Evolutionary conservation across 257 asterid genomes (phyloP), one percentile per base, ranked within the genome.

Genomic region (Scutellaria baicalensis): DNA sequence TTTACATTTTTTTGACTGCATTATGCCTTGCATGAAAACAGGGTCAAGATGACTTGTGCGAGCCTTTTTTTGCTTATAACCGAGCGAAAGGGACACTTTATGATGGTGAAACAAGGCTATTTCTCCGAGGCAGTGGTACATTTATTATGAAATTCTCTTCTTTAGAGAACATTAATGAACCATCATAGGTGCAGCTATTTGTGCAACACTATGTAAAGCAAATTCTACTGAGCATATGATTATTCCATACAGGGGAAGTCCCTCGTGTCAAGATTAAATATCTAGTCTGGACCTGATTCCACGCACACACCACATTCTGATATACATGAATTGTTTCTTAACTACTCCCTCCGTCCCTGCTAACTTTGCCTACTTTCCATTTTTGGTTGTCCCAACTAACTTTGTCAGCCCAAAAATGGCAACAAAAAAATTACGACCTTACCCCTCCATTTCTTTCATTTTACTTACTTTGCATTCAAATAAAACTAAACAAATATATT

Each of bases 1-100:
- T 57, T 23, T 44, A 40, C 57, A 8, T 12, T 74, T 47, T 42
- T 57, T 59, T 68, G 59, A 66, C 75, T 14, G 14, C 62, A 33
- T 66, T 69, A 39, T 68, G 58, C 48, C 77, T 84, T 67, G 71
- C 50, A 73, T 83, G 76, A 49, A 65, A 79, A 81, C 87, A 93
- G 96, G 99, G 99, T 66, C 96, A 93, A 78, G 99, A 93, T 82
- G 99, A 93, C 75, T 83, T 93, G 54, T 93, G 99, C 21, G 99
- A 93, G 86, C 75, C 83, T 9, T 93, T 93, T 83, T 93, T 93
- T 68, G 93, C 91, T 42, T 89, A 91, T 73, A 93, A 93, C 72
- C 92, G 97, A 82, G 99, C 97, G 0, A 93, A 91, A 80, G 99
- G 99, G 70, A 91, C 97, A 45, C 96, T 93, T 66, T 93, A 93